phyloP scores from a whole-genome alignment of 176 grass and related monocot genomes.

The Rhynchospora breviuscula region DNA sequence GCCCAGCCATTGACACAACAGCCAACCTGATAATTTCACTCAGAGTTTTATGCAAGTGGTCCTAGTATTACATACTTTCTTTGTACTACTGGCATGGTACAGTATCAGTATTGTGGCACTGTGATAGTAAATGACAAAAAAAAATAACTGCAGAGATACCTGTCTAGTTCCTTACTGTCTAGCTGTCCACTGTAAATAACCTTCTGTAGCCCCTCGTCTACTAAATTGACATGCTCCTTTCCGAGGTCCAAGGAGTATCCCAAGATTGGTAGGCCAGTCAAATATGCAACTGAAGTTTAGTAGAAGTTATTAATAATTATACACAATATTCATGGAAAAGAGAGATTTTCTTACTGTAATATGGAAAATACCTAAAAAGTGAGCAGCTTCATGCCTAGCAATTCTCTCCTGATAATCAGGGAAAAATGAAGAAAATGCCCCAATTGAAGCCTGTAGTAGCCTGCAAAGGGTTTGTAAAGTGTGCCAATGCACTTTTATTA shows the following conservation, averaged over 20 bases:
- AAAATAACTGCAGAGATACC: slow-evolving; percentile 27
- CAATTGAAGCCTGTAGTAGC: slow-evolving; percentile 83
- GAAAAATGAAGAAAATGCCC: slow-evolving; percentile 71
- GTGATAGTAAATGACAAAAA: background rate
- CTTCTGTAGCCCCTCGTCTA: slow-evolving; percentile 68
- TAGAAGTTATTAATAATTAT: background rate
- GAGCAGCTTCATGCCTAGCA: slow-evolving; percentile 88
- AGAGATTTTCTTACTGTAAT: background rate
- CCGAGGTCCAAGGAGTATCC: slow-evolving; percentile 95
- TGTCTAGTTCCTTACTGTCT: slow-evolving; percentile 75
- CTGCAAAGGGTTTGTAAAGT: slow-evolving; percentile 24
- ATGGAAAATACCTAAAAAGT: slow-evolving; percentile 54
- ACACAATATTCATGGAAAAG: background rate
- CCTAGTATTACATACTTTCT: background rate
- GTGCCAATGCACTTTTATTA: background rate
- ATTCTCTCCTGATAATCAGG: slow-evolving; percentile 96
- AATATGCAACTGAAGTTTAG: slow-evolving; percentile 60
- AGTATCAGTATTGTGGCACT: background rate
- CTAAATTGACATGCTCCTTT: slow-evolving; percentile 90
- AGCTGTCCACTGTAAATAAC: slow-evolving; percentile 88
- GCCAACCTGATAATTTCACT: slow-evolving; percentile 46
- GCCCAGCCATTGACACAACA: slow-evolving; percentile 91
- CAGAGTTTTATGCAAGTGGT: background rate
- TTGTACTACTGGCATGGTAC: background rate
- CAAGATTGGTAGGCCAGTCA: slow-evolving; percentile 80